These are phyloP conservation scores for Boletus coccyginus DNA, from an alignment of 768 basidiomycete species.

Conservation along the genomic window DNA sequence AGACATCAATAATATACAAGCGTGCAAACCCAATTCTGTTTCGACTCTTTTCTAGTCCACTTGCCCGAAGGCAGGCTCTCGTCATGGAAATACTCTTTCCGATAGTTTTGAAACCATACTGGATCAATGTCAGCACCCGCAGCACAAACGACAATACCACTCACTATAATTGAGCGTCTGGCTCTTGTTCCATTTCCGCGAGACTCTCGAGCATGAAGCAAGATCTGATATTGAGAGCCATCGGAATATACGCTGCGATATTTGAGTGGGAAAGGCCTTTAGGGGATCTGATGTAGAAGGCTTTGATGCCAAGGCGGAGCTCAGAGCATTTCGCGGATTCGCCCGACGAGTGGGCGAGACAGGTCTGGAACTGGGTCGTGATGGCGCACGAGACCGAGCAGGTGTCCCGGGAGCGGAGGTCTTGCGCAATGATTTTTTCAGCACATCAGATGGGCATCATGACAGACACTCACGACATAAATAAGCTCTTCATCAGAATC, in stretches of 20 bases:
- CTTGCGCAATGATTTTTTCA: conserved; percentile 31
- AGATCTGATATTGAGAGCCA: conserved; percentile 61
- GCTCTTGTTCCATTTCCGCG: conserved; percentile 83
- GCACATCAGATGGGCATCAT: not conserved
- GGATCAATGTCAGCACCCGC: conserved; percentile 6
- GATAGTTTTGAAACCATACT: conserved; percentile 96
- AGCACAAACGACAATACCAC: conserved; percentile 9
- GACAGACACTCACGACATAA: conserved; percentile 54
- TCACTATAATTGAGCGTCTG: conserved; percentile 89
- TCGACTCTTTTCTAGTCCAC: conserved; percentile 94
- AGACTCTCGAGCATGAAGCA: conserved; percentile 76
- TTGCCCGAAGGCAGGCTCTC: conserved; percentile 75
- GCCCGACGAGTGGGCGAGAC: conserved; percentile 32
- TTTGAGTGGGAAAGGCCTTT: conserved; percentile 71
- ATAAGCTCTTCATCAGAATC: conserved; percentile 70
- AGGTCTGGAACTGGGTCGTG: conserved; percentile 47
- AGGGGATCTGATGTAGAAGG: conserved; percentile 52
- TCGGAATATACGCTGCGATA: conserved; percentile 76
- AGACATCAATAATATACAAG: conserved; percentile 5
- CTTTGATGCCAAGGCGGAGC: conserved; percentile 24
- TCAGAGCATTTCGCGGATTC: conserved; percentile 22
- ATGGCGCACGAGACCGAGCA: conserved; percentile 54
- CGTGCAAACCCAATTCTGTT: conserved; percentile 74
- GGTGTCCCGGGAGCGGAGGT: conserved; percentile 70
- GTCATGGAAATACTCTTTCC: conserved; percentile 85